Conservation (phyloP, 225 moss, liverwort and hornwort genomes). For the Pleurozium schreberi region DNA sequence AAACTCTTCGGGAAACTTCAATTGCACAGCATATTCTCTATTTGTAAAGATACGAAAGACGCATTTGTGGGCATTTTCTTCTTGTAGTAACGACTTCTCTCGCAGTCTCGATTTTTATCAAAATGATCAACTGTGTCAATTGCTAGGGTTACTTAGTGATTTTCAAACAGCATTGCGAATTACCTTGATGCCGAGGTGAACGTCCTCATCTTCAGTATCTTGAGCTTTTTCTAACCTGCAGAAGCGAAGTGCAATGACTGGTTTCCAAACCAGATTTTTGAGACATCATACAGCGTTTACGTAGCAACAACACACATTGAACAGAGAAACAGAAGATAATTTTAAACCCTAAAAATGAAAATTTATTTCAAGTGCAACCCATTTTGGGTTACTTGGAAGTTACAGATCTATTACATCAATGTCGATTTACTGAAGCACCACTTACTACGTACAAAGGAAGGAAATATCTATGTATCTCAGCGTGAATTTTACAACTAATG, state of each 20-base stretch:
- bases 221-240: no score
- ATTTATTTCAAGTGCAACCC: neutral
- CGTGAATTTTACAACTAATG: neutral
- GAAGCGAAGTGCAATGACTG: neutral
- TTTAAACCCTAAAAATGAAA: neutral
- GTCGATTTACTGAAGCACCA: neutral
- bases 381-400: neutral
- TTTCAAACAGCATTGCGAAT: neutral
- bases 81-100: neutral
- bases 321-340: neutral
- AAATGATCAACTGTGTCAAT: neutral
- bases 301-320: neutral
- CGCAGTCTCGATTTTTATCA: neutral
- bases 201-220: neutral
- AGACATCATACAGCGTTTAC: neutral
- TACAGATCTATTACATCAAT: neutral
- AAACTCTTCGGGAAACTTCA: neutral
- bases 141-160: neutral
- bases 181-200: no score
- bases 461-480: neutral
- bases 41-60: no score
- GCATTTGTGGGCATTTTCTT: neutral
- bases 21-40: neutral
- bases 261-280: neutral
- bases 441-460: neutral